phyloP scores from a whole-genome alignment of 352 stramenopile genomes.

The Nothophytophthora sp. region DNA sequence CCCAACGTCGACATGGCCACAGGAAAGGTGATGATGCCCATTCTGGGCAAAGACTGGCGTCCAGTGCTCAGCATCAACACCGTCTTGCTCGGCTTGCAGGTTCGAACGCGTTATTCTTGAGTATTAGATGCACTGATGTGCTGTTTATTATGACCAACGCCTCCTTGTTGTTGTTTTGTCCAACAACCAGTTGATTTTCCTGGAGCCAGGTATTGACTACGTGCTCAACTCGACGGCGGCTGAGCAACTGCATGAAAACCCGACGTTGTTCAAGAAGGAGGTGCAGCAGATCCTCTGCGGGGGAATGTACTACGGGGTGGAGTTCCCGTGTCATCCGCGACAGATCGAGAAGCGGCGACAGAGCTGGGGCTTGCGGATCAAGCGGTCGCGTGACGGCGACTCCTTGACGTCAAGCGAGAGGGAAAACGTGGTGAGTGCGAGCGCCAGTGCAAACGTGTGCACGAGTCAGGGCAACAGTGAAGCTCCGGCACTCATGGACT shows the following conservation, averaged over 20 bases:
- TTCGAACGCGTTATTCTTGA: slow-evolving; percentile 13
- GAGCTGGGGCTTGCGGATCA: slow-evolving; percentile 48
- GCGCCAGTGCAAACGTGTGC: slow-evolving; percentile 3
- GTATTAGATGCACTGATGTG: background rate
- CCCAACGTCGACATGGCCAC: slow-evolving; percentile 78
- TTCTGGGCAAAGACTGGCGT: slow-evolving; percentile 83
- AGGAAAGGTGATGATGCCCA: slow-evolving; percentile 86
- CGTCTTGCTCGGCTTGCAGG: slow-evolving; percentile 82
- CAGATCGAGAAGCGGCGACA: slow-evolving; percentile 58
- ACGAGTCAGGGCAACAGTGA: slow-evolving; percentile 18
- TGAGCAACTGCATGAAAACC: slow-evolving; percentile 53
- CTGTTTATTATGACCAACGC: background rate
- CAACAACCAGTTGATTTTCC: slow-evolving; percentile 64
- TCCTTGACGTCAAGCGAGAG: slow-evolving; percentile 28
- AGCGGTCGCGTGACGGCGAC: slow-evolving; percentile 49
- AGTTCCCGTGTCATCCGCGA: slow-evolving; percentile 61
- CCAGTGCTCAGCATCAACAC: slow-evolving; percentile 87
- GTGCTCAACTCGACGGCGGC: slow-evolving; percentile 58
- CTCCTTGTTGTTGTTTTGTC: background rate
- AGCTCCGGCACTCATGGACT: slow-evolving; percentile 41
- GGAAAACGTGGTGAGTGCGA: slow-evolving; percentile 25
- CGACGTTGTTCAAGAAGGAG: slow-evolving; percentile 47
- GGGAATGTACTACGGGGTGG: slow-evolving; percentile 57
- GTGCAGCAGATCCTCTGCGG: slow-evolving; percentile 70
- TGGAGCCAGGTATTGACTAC: slow-evolving; percentile 74